Evolutionary conservation across 2,329 filamentous ascomycete genomes (phyloP).

Genomic region (Calonectria ilicicola): DNA sequence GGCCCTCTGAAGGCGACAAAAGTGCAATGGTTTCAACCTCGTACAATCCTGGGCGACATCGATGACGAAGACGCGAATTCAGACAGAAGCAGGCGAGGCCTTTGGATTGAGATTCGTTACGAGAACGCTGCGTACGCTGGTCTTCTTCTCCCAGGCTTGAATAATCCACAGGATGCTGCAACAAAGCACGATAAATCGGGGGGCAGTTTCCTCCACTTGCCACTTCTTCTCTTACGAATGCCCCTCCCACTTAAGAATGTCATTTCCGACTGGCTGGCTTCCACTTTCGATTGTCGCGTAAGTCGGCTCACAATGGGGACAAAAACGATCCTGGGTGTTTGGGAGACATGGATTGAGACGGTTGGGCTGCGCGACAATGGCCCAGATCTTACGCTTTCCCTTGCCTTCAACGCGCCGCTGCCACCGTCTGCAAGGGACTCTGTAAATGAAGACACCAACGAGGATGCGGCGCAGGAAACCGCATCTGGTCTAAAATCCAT

Average conservation of each 20-base stretch:
- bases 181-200: conserved; percentile 34
- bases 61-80: conserved; percentile 31
- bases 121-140: conserved; percentile 65
- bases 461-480: conserved; percentile 25
- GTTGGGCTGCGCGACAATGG: conserved; percentile 50
- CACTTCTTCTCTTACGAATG: conserved; percentile 67
- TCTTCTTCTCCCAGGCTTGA: conserved; percentile 59
- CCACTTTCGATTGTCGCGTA: conserved; percentile 68
- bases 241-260: conserved; percentile 63
- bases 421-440: conserved; percentile 16
- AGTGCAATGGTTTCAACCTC: conserved; percentile 59
- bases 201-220: conserved; percentile 59
- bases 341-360: conserved; percentile 64
- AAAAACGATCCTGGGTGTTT: conserved; percentile 59
- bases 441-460: conserved; percentile 25
- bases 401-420: conserved; percentile 62
- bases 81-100: conserved; percentile 44
- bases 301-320: conserved; percentile 63
- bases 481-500: conserved; percentile 54
- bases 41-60: conserved; percentile 47
- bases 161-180: conserved; percentile 30
- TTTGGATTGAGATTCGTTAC: conserved; percentile 64
- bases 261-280: conserved; percentile 63
- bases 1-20: conserved; percentile 59
- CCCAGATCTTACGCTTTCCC: conserved; percentile 61